Base-by-base conservation (phyloP, 345 rosid species). In the Microcos paniculata region DNA sequence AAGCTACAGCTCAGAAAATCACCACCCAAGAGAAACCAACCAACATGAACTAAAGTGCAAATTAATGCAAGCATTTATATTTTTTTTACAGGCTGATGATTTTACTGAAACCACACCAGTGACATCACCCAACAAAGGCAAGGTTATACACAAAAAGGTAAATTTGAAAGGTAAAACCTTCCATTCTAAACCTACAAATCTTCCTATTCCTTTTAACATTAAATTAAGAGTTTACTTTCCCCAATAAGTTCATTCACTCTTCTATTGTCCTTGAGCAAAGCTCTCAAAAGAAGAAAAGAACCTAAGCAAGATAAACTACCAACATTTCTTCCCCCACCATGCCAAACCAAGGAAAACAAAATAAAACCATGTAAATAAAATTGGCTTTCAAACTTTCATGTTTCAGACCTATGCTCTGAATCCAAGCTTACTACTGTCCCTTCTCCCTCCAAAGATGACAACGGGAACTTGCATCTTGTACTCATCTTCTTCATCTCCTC, bases 401-500 rank as follows among this genome's bases (percentile, higher is more conserved):
- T 35, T 56, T 69, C 77, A 21, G 83, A 78, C 82, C 57, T 86
- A 77, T 84, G 86, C 67, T 85, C 86, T 2, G 80, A 84, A 13
- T 83, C 90, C 82, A 84, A 71, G 83, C 85, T 84, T 56, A 81
- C 31, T 9, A 71, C 74, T 1, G 78, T 77, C 42, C 75, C 81
- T 69, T 84, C 83, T 69, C 72, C 82, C 66, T 81, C 88, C 24
- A 85, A 56, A 49, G 84, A 80, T 14, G 87, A 81, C 4, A 64
- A 71, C 14, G 65, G 75, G 21, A 76, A 55, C 82, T 78, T 86
- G 77, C 80, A 9, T 78, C 68, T 80, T 28, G 80, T 10, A 70
- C 82, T 85, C 77, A 88, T 77, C 79, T 87, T 86, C 88, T 89
- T 89, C 73, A 84, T 86, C 26, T 89, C 92, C 26, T 89, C 92